Evolutionary conservation across 352 stramenopile genomes (phyloP), one percentile per base, ranked within the genome.

Genomic region (Phytophthora megakarya): DNA sequence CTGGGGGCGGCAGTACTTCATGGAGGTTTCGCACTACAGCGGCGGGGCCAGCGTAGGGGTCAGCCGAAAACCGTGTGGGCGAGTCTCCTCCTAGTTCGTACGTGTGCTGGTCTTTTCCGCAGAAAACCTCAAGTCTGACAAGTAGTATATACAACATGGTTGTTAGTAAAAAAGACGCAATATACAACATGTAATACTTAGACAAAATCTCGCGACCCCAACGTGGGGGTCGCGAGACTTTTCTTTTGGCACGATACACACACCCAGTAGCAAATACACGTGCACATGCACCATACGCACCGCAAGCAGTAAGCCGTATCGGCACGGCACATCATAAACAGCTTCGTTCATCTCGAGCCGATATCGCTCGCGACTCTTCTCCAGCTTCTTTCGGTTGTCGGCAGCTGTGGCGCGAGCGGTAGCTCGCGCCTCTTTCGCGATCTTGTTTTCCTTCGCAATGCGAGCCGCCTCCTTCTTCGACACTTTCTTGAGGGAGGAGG

Each of bases 141-240:
- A 32, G 21, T 32, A 46, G 10, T 38, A 67, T 30, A 47, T 54
- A 50, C 37, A 42, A 40, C 47, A 56, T 38, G 13, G 0, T 5
- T 25, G 5, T 15, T 28, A n/a, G n/a, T n/a, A 25, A 35, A 12
- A 6, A 44, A 22, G 39, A 3, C 16, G 16, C 6, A 39, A 18
- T 60, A 60, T 47, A 58, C 45, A 65, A 52, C 47, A 58, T 65
- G 47, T 58, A 33, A 3, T 33, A 55, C 33, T 63, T 63, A 35
- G 33, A 30, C 44, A 47, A 55, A 43, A 8, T 23, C 8, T 15
- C 16, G 46, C 58, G 58, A 1, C 38, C 25, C 23, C 48, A 30
- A 51, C 22, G 3, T 40, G 52, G 33, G 18, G 26, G 39, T 22
- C 21, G 48, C 30, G 16, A n/a, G 8, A 9, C 7, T 28, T 30